Evolutionary conservation across 2,329 filamentous ascomycete species (phyloP), one percentile per base, ranked within the genome.

Genomic region (Geoglossum cookeanum): DNA sequence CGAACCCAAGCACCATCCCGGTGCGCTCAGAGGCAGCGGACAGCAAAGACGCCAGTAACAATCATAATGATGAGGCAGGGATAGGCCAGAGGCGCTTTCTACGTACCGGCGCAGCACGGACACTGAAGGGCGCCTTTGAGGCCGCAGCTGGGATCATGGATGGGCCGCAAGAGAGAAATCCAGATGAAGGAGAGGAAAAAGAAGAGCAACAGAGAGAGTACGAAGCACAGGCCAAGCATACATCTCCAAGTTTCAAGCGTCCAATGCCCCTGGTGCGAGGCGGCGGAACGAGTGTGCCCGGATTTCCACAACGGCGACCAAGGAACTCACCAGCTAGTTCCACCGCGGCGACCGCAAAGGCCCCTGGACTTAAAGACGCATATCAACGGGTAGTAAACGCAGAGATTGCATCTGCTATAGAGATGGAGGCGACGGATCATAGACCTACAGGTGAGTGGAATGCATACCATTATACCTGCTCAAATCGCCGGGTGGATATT

Each of bases 341-440:
- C 4, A 9, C 42, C 1, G n/a, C 5, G 22, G 17, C 42, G 4
- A 5, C 42, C 1, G 27, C 60, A 37, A 60, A 59, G 13, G 59
- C 62, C 13, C 59, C 58, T 32, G 60, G 59, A n/a, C 58, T 62
- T 4, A 60, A 57, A 33, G 62, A 63, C 55, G 61, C 62, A 35
- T 63, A 63, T 37, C 58, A 62, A 44, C 59, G 61, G 48, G 62
- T 63, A 33, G 55, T 59, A 4, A 58, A 62, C 30, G 61, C 62
- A 52, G 58, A 62, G 44, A 58, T 61, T 17, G 59, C 59, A 53
- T 58, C 60, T 11, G 58, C 58, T 4, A 13, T 45, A 15, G 44
- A 11, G 2, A 37, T 57, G 13, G 61, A 61, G 30, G 57, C 59
- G n/a, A 57, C 54, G 51, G 60, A 60, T 22, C 57, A 59, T 13